Percentiles rank a stretch among this genome's conserved stretches.
Evolutionary conservation across 495 filamentous ascomycete genomes (phyloP).

Genomic region (Poronia punctata): DNA sequence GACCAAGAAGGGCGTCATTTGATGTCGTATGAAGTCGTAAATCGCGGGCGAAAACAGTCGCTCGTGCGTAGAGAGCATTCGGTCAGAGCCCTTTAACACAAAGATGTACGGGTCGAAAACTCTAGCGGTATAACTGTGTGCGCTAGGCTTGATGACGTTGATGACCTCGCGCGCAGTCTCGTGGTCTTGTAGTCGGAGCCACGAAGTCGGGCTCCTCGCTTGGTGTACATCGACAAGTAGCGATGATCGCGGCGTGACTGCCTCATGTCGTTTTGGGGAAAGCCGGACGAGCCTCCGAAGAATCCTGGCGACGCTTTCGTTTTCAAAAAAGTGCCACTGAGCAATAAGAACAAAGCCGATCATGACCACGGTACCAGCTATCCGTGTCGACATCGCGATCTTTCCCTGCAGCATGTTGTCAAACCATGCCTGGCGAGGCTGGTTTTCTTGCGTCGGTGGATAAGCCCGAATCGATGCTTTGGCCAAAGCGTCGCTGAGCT

Average conservation of each 20-base stretch:
- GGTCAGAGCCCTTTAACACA: constrained; percentile 56
- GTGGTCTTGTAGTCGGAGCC: constrained; percentile 66
- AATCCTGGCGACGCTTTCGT: constrained; percentile 39
- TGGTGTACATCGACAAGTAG: constrained; percentile 51
- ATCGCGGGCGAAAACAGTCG: constrained; percentile 43
- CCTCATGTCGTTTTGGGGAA: constrained; percentile 15
- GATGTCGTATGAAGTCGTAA: constrained; percentile 49
- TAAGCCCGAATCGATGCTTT: constrained; percentile 33
- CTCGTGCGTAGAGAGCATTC: constrained; percentile 37
- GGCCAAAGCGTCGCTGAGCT: constrained; percentile 47
- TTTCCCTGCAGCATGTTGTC: constrained; percentile 42
- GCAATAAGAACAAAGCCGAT: constrained; percentile 54
- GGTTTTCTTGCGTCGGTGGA: constrained; percentile 14
- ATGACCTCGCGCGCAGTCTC: constrained; percentile 67
- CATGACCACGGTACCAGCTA: constrained; percentile 54
- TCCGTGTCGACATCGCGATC: constrained; percentile 49
- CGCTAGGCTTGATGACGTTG: constrained; percentile 56
- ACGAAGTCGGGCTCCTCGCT: constrained; percentile 59
- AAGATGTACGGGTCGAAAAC: constrained; percentile 63
- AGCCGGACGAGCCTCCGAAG: constrained; percentile 31
- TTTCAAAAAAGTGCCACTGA: constrained; percentile 62
- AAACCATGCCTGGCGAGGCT: constrained; percentile 38
- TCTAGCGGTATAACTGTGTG: constrained; percentile 57
- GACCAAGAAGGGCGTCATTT: constrained; percentile 49
- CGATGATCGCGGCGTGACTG: constrained; percentile 30